Base-by-base conservation (phyloP, 2,329 filamentous ascomycete genomes). In the Aureobasidium sp. region DNA sequence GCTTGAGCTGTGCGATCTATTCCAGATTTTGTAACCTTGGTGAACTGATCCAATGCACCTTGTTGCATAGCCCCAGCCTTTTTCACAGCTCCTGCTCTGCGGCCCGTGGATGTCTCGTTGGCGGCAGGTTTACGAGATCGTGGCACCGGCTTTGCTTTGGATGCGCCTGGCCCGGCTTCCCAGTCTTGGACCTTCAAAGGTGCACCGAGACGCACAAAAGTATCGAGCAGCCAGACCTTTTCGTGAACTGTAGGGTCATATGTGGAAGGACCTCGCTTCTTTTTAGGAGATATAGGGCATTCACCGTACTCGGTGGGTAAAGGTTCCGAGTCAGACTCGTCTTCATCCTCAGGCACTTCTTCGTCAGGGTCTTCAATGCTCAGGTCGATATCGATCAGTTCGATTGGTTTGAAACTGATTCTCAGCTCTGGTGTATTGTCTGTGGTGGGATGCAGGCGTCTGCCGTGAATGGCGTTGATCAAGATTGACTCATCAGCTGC, bases 371-470 rank as follows among this genome's bases (percentile, higher is more conserved):
- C 78, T 64, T 96, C 90, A 0, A 77, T 74, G 10, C 81, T 79
- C 21, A 96, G 71, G 62, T 95, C 83, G 34, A 97, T 77, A 0
- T 83, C 82, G 2, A 95, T 88, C 14, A 96, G 77, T 25, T 86
- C 79, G 2, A 81, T 76, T 0, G 93, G 93, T 4, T 84, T 74
- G 63, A 86, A 94, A 1, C 86, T 83, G 19, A 97, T 70, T 6
- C 91, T 84, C 8, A 96, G 67, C 65, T 97, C 91, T 1, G 83
- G 77, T 4, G 83, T 81, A 1, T 78, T 81, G 64, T 94, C 91
- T 0, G 85, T 90, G 49, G 80, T 84, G 38, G 81, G 78, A 67
- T 94, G 90, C 5, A 74, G 74, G 55, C 91, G 77, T 44, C 78
- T 79, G 4, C 78, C 83, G 50, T 83, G 82, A 7, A 96, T 82